Conservation (phyloP, 148 eudicot genomes). For the Limonium bicolor region DNA sequence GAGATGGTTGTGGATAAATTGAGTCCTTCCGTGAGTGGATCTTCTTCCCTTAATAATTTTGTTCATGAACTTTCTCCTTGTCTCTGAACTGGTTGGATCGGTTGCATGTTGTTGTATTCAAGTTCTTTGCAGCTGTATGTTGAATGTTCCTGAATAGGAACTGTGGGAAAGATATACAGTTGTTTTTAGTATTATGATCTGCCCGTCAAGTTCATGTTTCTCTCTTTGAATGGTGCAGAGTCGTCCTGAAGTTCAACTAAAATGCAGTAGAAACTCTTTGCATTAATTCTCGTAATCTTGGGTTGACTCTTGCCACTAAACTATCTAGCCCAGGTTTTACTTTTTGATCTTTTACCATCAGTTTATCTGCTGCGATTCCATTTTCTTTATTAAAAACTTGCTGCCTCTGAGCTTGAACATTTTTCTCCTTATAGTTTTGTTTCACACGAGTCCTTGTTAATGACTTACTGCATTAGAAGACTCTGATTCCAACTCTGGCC, state of each 20-base stretch:
- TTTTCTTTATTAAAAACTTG: slow-evolving; percentile 3
- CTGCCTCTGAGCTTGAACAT: neutral
- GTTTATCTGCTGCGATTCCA: neutral
- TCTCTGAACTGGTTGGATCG: too few relatives aligned
- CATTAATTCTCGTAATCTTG: slow-evolving; percentile 66
- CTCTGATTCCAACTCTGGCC: slow-evolving; percentile 56
- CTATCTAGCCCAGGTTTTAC: slow-evolving; percentile 79
- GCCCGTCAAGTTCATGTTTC: too few relatives aligned
- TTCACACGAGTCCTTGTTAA: slow-evolving; percentile 64
- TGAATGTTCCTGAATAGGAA: too few relatives aligned
- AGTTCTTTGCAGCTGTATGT: too few relatives aligned
- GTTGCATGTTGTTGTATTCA: too few relatives aligned
- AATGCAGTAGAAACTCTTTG: slow-evolving; percentile 92
- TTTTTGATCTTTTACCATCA: too few relatives aligned
- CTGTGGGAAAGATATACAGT: too few relatives aligned
- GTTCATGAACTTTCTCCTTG: too few relatives aligned
- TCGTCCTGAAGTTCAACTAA: slow-evolving; percentile 84
- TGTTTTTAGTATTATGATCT: too few relatives aligned
- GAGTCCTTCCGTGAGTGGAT: slow-evolving; percentile 50
- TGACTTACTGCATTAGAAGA: slow-evolving; percentile 86
- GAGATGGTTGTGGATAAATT: slow-evolving; percentile 98
- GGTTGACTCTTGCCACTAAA: slow-evolving; percentile 74
- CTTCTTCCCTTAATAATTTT: neutral
- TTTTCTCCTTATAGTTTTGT: slow-evolving; percentile 52
- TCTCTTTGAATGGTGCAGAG: slow-evolving; percentile 38